Conservation (phyloP, 495 filamentous ascomycete species). For the Barbatosphaeria neglecta region DNA sequence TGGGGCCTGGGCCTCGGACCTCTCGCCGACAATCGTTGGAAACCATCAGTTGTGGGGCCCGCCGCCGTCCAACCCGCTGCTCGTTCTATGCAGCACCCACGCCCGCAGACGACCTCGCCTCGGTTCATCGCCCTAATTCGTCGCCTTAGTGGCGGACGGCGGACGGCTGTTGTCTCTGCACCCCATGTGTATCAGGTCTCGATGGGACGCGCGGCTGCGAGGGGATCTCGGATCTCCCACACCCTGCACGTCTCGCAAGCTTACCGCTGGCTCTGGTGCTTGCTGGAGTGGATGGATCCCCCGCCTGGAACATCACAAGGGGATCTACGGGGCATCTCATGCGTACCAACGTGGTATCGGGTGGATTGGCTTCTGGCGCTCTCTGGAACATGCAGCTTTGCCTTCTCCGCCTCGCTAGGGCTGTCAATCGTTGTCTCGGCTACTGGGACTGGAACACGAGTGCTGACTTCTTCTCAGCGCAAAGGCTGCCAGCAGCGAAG, state of each 20-base stretch:
- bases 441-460: neutral
- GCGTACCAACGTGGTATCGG: neutral
- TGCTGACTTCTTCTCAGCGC: neutral
- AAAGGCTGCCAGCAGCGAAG: neutral
- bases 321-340: neutral
- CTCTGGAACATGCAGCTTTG: neutral
- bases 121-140: no score
- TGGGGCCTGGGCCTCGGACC: no score
- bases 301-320: neutral
- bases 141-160: neutral
- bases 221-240: neutral
- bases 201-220: neutral
- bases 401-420: no score
- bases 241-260: conserved; percentile 15
- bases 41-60: no score
- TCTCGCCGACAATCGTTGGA: no score
- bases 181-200: conserved; percentile 2
- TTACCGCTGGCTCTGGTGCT: neutral
- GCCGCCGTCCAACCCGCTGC: no score
- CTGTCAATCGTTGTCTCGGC: no score
- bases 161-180: neutral
- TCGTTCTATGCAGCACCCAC: no score
- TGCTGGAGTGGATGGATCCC: neutral
- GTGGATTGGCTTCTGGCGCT: neutral
- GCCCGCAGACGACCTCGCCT: no score